These are phyloP conservation scores for Fagopyrum esculentum DNA, from an alignment of 148 eudicot genomes.

Conservation along the genomic window DNA sequence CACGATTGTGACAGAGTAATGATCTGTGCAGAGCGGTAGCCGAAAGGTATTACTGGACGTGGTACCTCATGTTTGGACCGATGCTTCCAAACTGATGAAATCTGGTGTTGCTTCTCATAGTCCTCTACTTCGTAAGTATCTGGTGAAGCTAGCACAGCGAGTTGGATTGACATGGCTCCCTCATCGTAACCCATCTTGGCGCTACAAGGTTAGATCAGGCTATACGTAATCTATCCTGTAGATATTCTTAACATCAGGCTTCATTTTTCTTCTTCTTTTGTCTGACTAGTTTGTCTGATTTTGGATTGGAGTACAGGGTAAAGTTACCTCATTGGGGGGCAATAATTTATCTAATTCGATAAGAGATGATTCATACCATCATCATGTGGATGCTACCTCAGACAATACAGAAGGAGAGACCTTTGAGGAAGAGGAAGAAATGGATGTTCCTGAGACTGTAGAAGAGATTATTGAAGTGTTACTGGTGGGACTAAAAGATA, in stretches of 20 bases:
- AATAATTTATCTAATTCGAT: constrained; percentile 32
- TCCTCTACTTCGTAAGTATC: constrained; percentile 88
- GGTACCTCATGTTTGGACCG: constrained; percentile 69
- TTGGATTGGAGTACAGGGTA: constrained; percentile 41
- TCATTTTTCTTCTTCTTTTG: constrained; percentile 1
- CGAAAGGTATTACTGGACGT: constrained; percentile 55
- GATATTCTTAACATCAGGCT: not conserved
- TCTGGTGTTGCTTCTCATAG: constrained; percentile 68
- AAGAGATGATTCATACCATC: constrained; percentile 19
- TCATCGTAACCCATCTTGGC: constrained; percentile 77
- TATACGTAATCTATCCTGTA: not conserved
- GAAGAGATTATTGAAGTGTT: constrained; percentile 88
- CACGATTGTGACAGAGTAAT: constrained; percentile 6
- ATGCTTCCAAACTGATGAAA: constrained; percentile 62
- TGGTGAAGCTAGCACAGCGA: constrained; percentile 79
- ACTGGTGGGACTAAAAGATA: constrained; percentile 79
- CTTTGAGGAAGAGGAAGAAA: constrained; percentile 62
- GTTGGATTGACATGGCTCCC: constrained; percentile 78
- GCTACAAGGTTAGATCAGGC: constrained; percentile 62
- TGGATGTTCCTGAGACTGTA: constrained; percentile 87
- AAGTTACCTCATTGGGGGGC: constrained; percentile 45
- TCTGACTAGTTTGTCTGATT: not conserved
- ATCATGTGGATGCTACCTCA: constrained; percentile 20
- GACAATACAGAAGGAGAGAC: constrained; percentile 22
- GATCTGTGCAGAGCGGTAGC: constrained; percentile 61